phyloP scores from a whole-genome alignment of 306 rosid genomes.

The Gillenia trifoliata region DNA sequence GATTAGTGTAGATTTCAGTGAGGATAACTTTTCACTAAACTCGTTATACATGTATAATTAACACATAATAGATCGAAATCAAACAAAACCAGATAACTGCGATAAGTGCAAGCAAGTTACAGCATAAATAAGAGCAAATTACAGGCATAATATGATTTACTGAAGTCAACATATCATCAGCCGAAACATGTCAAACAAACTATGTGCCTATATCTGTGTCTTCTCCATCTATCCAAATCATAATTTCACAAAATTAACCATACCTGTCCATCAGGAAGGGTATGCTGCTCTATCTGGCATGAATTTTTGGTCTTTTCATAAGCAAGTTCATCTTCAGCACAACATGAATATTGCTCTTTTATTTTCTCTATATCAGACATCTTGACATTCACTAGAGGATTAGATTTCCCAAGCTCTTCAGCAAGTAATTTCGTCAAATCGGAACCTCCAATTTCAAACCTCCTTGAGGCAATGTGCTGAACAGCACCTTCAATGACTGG shows the following conservation, averaged over 20 bases:
- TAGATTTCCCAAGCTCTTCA: constrained; percentile 80
- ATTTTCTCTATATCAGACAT: constrained; percentile 80
- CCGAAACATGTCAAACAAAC: neutral
- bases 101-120: neutral
- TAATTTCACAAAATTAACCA: neutral
- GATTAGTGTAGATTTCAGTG: neutral
- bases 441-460: constrained; percentile 91
- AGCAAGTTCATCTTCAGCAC: constrained; percentile 93
- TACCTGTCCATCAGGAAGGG: constrained; percentile 99
- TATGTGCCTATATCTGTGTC: neutral
- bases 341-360: constrained; percentile 78
- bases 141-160: neutral
- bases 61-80: constrained; percentile 9
- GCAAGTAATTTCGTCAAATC: constrained; percentile 85
- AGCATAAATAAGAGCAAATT: neutral
- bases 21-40: neutral
- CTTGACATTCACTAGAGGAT: constrained; percentile 64
- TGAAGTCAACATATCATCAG: neutral
- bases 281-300: constrained; percentile 69
- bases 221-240: neutral
- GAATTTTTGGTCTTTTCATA: constrained; percentile 55
- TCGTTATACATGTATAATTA: neutral
- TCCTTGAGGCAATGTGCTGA: constrained; percentile 92
- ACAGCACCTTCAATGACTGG: constrained; percentile 99
- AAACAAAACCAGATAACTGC: neutral